Percentiles rank a stretch among this genome's conserved stretches.
These are phyloP conservation scores for Aspergillus baeticus DNA, from an alignment of 495 filamentous ascomycete species.

Conservation along the genomic window DNA sequence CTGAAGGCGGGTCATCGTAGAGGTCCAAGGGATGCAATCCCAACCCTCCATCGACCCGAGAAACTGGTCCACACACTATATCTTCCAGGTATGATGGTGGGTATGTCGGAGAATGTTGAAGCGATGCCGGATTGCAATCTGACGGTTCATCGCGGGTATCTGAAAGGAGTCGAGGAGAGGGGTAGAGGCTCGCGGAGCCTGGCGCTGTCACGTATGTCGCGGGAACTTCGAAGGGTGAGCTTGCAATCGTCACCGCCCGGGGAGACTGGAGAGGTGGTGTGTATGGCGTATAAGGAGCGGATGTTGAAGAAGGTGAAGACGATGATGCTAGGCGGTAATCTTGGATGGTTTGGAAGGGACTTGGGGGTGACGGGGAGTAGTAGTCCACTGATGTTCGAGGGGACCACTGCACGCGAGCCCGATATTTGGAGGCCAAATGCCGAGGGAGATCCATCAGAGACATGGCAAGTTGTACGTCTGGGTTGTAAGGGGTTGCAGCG, in stretches of 20 bases:
- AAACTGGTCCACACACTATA: constrained; percentile 27
- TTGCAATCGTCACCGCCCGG: constrained; percentile 37
- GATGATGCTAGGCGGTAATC: constrained; percentile 37
- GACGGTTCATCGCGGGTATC: constrained; percentile 35
- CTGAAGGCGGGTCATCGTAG: constrained; percentile 31
- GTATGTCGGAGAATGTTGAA: constrained; percentile 33
- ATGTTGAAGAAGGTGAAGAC: constrained; percentile 40
- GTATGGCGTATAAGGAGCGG: constrained; percentile 40
- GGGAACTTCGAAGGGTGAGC: constrained; percentile 34
- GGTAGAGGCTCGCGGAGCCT: constrained; percentile 33
- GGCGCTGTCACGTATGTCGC: constrained; percentile 36
- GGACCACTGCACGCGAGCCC: constrained; percentile 36
- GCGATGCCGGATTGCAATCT: constrained; percentile 28
- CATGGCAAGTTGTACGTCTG: constrained; percentile 33
- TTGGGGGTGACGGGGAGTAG: constrained; percentile 38
- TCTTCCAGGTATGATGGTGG: constrained; percentile 36
- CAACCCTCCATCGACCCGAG: constrained; percentile 26
- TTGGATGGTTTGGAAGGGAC: constrained; percentile 35
- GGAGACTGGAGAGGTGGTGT: constrained; percentile 44
- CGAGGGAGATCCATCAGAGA: constrained; percentile 42
- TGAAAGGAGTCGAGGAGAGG: constrained; percentile 37
- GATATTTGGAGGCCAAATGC: constrained; percentile 36
- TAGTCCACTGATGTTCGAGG: constrained; percentile 40
- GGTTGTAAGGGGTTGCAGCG: constrained; percentile 34
- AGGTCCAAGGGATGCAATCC: constrained; percentile 33